These are phyloP conservation scores for Periconia macrospinosa DNA, from an alignment of 2,329 filamentous ascomycete genomes.

Conservation along the genomic window DNA sequence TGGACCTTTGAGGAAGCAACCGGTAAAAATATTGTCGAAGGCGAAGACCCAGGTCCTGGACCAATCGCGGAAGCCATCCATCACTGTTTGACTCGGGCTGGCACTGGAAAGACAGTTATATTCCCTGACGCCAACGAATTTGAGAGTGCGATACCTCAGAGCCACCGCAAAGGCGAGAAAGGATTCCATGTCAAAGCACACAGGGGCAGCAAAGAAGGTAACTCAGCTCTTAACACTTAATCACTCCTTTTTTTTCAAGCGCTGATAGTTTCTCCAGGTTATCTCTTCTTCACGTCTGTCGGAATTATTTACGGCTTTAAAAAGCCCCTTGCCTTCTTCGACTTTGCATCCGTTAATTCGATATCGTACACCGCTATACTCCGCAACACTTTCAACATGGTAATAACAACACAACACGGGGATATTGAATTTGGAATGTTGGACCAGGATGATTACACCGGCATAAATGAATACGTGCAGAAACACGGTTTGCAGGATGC, in stretches of 20 bases:
- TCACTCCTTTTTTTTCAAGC: background rate
- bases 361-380: slow-evolving; percentile 67
- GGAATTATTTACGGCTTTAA: slow-evolving; percentile 68
- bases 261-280: slow-evolving; percentile 50
- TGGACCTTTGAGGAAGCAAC: slow-evolving; percentile 62
- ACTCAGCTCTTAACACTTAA: background rate
- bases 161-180: slow-evolving; percentile 64
- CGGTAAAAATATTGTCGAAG: slow-evolving; percentile 46
- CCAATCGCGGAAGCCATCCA: slow-evolving; percentile 50
- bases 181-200: slow-evolving; percentile 67
- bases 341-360: slow-evolving; percentile 60
- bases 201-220: slow-evolving; percentile 66
- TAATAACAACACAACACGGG: slow-evolving; percentile 55
- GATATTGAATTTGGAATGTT: slow-evolving; percentile 68
- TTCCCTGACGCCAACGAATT: slow-evolving; percentile 61
- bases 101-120: slow-evolving; percentile 51
- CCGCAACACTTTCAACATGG: slow-evolving; percentile 68
- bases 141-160: slow-evolving; percentile 61
- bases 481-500: slow-evolving; percentile 64
- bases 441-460: slow-evolving; percentile 64
- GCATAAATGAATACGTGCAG: slow-evolving; percentile 65
- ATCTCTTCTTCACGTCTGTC: slow-evolving; percentile 63
- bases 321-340: slow-evolving; percentile 65
- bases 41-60: slow-evolving; percentile 45
- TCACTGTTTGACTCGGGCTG: slow-evolving; percentile 46